Evolutionary conservation across 129 eudicot genomes (phyloP).

Genomic region (Glebionis coronaria): DNA sequence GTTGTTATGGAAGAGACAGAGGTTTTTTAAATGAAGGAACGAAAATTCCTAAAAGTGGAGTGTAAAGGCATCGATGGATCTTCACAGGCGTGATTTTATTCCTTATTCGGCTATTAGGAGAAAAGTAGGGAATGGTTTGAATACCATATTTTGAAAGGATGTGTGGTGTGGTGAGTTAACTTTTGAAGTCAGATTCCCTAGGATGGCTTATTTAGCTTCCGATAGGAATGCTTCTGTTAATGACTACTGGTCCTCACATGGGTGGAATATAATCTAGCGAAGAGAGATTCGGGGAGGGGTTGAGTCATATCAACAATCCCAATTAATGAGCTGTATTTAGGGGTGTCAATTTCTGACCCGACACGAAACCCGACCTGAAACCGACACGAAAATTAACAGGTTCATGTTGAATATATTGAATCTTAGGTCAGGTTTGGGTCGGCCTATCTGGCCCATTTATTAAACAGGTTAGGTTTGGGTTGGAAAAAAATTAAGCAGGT

Average conservation of each 20-base stretch:
- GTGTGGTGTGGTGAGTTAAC: not conserved
- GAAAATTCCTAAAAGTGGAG: not conserved
- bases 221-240: not conserved
- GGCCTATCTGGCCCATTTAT: too few species aligned
- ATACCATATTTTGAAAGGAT: slow-evolving; percentile 1
- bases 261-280: not conserved
- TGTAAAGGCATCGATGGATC: not conserved
- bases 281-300: slow-evolving; percentile 1
- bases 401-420: too few species aligned
- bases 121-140: not conserved
- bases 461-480: too few species aligned
- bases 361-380: too few species aligned
- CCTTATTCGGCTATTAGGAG: not conserved
- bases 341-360: too few species aligned
- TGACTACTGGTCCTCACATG: not conserved
- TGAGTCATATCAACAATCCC: not conserved
- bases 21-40: not conserved
- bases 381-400: too few species aligned
- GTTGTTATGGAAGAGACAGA: not conserved
- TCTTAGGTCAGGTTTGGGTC: too few species aligned
- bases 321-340: not conserved
- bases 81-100: too few species aligned
- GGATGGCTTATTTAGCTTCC: not conserved
- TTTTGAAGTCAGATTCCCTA: not conserved
- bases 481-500: too few species aligned